Base-by-base conservation (phyloP, 805 yeast species). In the Starmerella potacharoeniae region DNA sequence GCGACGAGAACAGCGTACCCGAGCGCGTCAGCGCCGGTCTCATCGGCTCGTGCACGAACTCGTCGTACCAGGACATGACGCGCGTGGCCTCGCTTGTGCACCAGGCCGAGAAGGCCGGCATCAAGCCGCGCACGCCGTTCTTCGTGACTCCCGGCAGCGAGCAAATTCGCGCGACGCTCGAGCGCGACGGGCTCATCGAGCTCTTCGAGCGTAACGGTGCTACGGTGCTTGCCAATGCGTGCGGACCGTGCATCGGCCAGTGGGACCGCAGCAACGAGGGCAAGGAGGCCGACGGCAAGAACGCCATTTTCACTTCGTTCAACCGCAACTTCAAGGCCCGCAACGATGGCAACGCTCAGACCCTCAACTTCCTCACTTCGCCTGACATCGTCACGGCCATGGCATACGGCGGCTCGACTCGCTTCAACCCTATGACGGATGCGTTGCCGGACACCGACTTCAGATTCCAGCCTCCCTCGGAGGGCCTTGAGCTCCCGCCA, bases 181-280 rank as follows among this genome's bases (percentile, higher is more conserved):
- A 86, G 70, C 82, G 97, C 73, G 98, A 91, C 71, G 97, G 97
- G 56, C 80, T 85, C 67, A 80, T 86, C 59, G 76, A 83, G 48
- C 81, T 83, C 44, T 89, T 91, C 70, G 82, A 83, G 70, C 81
- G 84, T 54, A 84, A 82, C 65, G 97, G 97, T 58, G 98, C 96
- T 63, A 77, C 80, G 57, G 95, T 91, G 46, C 78, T 91, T 64
- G 96, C 97, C 53, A 91, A 91, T 71, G 98, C 98, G 22, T 91
- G 98, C 78, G 98, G 98, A 64, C 98, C 97, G 67, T 91, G 98
- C 77, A 91, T 91, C 69, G 98, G 98, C 56, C 98, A 91, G 77
- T 91, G 98, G 98, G 96, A 93, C 71, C 85, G 97, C 76, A 50
- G 54, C 49, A 62, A 68, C 37, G 73, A 69, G 55, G 68, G 69